A percentile compares a stretch with the other conserved stretches of the same genome.
Conservation (phyloP, 495 filamentous ascomycete species). For the Lasiosphaeria miniovina region DNA sequence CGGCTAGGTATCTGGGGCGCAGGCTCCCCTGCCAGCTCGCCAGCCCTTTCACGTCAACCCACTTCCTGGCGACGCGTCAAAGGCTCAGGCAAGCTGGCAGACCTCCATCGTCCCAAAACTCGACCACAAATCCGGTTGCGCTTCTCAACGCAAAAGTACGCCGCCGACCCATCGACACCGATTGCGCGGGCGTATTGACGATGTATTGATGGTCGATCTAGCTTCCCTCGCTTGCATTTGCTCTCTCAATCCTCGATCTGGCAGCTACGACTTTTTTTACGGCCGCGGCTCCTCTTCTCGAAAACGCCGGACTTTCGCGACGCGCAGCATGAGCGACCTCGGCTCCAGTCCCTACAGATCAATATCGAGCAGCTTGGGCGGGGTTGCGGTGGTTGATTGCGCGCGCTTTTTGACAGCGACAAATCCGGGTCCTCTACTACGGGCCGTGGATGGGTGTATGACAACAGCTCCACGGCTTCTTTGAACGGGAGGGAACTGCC, state of each 20-base stretch:
- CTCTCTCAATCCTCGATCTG: background rate
- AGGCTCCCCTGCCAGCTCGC: too few relatives aligned
- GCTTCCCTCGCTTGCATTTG: background rate
- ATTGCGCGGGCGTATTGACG: background rate
- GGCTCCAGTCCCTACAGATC: slow-evolving; percentile 4
- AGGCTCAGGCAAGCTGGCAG: background rate
- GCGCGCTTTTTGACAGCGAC: background rate
- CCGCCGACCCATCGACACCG: background rate
- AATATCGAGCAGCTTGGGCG: slow-evolving; percentile 9
- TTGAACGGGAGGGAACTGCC: background rate
- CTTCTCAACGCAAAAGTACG: background rate
- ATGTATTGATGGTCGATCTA: background rate
- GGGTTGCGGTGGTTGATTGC: background rate
- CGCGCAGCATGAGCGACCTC: slow-evolving; percentile 26
- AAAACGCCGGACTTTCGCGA: background rate
- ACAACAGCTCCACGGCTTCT: slow-evolving; percentile 1
- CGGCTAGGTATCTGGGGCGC: too few relatives aligned
- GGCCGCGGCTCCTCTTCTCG: background rate
- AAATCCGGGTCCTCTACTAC: background rate
- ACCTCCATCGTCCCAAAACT: background rate
- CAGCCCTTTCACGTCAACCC: background rate
- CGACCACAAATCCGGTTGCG: background rate
- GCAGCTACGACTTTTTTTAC: background rate
- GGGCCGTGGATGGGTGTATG: background rate
- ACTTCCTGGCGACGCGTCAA: background rate